Evolutionary conservation across 768 basidiomycete genomes (phyloP).

Genomic region (Suillus tomentosus): DNA sequence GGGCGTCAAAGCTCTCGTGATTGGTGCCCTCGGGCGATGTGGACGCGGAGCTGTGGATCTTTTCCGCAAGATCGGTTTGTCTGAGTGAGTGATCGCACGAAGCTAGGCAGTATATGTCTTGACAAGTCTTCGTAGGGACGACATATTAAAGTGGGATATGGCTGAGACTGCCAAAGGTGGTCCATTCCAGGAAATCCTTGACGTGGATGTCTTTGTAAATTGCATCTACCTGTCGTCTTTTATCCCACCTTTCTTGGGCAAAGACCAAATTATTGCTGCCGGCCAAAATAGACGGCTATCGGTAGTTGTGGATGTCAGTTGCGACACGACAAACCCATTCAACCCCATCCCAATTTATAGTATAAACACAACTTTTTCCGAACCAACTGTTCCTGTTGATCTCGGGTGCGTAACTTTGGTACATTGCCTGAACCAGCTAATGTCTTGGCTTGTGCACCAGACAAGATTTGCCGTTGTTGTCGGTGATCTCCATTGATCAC

Average conservation of each 20-base stretch:
- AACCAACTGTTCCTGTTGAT: conserved; percentile 87
- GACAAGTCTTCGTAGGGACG: conserved; percentile 53
- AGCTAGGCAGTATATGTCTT: not conserved
- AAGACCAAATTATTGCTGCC: conserved; percentile 68
- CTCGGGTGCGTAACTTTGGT: conserved; percentile 59
- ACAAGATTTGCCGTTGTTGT: conserved; percentile 64
- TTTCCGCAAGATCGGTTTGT: conserved; percentile 93
- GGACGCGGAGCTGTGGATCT: conserved; percentile 94
- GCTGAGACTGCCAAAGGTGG: conserved; percentile 96
- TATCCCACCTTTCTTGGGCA: conserved; percentile 83
- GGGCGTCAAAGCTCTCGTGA: conserved; percentile 85
- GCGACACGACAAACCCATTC: conserved; percentile 98
- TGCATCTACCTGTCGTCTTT: conserved; percentile 94
- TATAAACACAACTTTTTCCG: conserved; percentile 91
- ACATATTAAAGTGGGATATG: conserved; percentile 98
- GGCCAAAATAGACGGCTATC: conserved; percentile 68
- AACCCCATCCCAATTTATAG: conserved; percentile 96
- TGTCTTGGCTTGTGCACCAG: conserved; percentile 36
- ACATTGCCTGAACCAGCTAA: not conserved
- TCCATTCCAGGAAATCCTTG: conserved; percentile 92
- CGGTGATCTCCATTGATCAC: conserved; percentile 95
- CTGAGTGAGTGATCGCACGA: conserved; percentile 63
- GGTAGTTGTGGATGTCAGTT: conserved; percentile 95
- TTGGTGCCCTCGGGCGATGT: conserved; percentile 94
- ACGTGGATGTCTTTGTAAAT: conserved; percentile 98